These are phyloP conservation scores for Fraxinus sp. DNA, from an alignment of 305 asterid species.

Conservation along the genomic window DNA sequence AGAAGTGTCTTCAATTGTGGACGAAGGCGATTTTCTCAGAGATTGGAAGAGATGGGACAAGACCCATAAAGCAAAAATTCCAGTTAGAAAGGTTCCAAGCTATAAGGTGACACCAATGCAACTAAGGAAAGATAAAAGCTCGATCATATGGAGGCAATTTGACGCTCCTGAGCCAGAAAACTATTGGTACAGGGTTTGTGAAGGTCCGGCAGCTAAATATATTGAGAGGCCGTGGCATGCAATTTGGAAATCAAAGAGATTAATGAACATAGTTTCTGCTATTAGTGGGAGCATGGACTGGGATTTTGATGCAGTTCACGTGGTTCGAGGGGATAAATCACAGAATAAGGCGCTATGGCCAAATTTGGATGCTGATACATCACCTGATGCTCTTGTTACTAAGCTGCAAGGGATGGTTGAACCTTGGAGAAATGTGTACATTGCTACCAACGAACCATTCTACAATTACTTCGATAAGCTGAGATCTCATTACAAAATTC, in stretches of 20 bases:
- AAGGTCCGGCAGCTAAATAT: slow-evolving; percentile 73
- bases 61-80: slow-evolving; percentile 52
- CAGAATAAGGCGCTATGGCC: slow-evolving; percentile 76
- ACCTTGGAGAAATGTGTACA: slow-evolving; percentile 76
- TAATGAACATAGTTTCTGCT: slow-evolving; percentile 85
- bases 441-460: slow-evolving; percentile 86
- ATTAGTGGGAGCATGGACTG: slow-evolving; percentile 98
- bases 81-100: slow-evolving; percentile 60
- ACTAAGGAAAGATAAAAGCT: slow-evolving; percentile 65
- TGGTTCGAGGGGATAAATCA: slow-evolving; percentile 80
- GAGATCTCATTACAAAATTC: slow-evolving; percentile 86
- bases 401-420: slow-evolving; percentile 57
- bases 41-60: slow-evolving; percentile 88
- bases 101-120: slow-evolving; percentile 69
- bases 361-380: slow-evolving; percentile 71
- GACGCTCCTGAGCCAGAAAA: slow-evolving; percentile 73
- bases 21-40: slow-evolving; percentile 59
- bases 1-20: slow-evolving; percentile 63
- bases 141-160: slow-evolving; percentile 73
- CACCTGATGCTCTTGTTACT: slow-evolving; percentile 64
- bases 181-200: slow-evolving; percentile 95
- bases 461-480: slow-evolving; percentile 82
- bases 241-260: slow-evolving; percentile 84
- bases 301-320: slow-evolving; percentile 95
- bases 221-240: slow-evolving; percentile 81